phyloP scores from a whole-genome alignment of 139 green algal species.

The Asterochloris sp. region DNA sequence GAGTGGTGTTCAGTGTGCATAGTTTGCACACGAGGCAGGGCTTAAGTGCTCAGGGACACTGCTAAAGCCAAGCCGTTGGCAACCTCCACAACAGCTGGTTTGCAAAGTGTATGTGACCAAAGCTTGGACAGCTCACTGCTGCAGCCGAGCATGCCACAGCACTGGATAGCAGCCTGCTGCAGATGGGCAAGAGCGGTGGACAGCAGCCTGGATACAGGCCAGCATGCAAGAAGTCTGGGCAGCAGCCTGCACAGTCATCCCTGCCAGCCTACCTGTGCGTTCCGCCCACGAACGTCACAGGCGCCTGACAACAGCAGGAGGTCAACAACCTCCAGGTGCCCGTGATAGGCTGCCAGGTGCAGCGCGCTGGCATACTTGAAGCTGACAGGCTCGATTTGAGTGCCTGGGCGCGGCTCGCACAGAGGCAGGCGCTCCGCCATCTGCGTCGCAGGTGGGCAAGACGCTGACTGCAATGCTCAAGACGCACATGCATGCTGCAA shows the following conservation, averaged over 20 bases:
- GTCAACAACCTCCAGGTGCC: conserved; percentile 20
- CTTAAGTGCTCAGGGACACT: neutral
- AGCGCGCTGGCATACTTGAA: conserved; percentile 15
- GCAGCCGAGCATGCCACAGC: neutral
- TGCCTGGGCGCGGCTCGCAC: neutral
- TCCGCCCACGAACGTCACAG: conserved; percentile 9
- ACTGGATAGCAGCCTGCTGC: neutral
- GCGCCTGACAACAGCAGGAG: conserved; percentile 23
- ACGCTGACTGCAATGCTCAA: no score
- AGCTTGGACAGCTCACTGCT: neutral
- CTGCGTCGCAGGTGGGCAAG: no score
- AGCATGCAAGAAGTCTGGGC: no score
- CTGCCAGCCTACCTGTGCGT: conserved; percentile 3
- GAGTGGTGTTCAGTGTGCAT: neutral
- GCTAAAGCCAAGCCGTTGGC: neutral
- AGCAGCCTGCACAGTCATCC: neutral
- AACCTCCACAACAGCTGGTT: neutral
- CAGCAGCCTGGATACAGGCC: neutral
- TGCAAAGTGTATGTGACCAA: neutral
- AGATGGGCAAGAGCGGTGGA: neutral
- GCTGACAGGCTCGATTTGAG: conserved; percentile 10
- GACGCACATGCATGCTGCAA: no score
- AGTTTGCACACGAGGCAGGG: neutral
- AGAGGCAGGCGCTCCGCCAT: no score
- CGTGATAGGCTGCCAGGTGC: conserved; percentile 32